These are phyloP conservation scores for Calonectria pseudoturangicola DNA, from an alignment of 2,329 filamentous ascomycete species.

Conservation along the genomic window DNA sequence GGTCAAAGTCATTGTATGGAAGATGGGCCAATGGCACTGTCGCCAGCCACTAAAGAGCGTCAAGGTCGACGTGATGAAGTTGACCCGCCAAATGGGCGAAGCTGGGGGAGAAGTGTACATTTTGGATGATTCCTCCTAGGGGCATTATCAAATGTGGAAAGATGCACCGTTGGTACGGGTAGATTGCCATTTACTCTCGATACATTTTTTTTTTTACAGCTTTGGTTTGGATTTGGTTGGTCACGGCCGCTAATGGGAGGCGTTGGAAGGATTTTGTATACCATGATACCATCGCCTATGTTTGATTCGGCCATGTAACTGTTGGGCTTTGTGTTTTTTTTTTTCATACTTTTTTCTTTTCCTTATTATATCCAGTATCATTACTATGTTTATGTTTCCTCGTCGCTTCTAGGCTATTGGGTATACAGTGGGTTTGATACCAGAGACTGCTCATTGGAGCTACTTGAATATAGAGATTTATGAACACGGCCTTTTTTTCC, in stretches of 20 bases:
- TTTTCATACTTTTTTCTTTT: background rate
- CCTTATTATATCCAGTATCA: constrained; percentile 9
- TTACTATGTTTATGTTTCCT: background rate
- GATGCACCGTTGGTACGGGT: background rate
- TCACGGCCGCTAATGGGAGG: constrained; percentile 22
- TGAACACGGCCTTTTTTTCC: background rate
- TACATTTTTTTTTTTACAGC: background rate
- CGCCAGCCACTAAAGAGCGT: constrained; percentile 56
- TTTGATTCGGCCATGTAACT: constrained; percentile 15
- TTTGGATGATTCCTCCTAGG: background rate
- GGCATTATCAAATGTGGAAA: background rate
- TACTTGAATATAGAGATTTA: constrained; percentile 6
- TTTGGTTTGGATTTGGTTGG: constrained; percentile 5
- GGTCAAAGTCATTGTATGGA: constrained; percentile 61
- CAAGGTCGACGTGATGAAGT: constrained; percentile 40
- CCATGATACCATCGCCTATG: constrained; percentile 30
- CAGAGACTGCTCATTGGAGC: background rate
- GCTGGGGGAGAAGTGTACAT: background rate
- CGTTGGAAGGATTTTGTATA: constrained; percentile 28
- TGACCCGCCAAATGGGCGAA: constrained; percentile 14
- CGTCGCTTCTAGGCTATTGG: background rate
- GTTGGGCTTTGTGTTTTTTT: background rate
- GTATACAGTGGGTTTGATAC: constrained; percentile 6
- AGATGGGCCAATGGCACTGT: constrained; percentile 57
- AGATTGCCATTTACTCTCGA: constrained; percentile 9